Conservation (phyloP, 495 filamentous ascomycete species). For the Aspergillus wentii region DNA sequence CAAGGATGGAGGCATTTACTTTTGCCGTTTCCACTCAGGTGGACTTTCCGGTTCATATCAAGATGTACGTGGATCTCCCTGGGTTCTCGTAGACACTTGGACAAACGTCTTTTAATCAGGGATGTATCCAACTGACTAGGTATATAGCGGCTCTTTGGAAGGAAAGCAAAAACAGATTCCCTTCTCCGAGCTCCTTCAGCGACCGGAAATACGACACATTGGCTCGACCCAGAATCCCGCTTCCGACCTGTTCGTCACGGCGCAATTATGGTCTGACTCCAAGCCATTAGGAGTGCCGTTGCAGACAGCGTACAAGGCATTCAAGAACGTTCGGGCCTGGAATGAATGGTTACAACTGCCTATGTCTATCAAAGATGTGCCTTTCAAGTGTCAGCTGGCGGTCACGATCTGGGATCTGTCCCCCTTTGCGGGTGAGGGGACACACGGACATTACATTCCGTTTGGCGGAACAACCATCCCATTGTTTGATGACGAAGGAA, state of each 20-base stretch:
- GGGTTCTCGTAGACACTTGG: too few relatives aligned
- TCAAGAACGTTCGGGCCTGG: conserved; percentile 78
- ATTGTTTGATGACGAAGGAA: conserved; percentile 87
- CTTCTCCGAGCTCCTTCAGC: conserved; percentile 70
- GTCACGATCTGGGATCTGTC: conserved; percentile 96
- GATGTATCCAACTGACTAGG: conserved; percentile 13
- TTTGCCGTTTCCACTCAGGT: conserved; percentile 84
- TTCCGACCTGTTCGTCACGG: conserved; percentile 89
- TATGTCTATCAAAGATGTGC: conserved; percentile 72
- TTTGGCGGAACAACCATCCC: conserved; percentile 92
- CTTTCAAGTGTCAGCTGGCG: conserved; percentile 75
- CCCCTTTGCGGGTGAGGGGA: conserved; percentile 60
- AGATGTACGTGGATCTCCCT: conserved; percentile 56
- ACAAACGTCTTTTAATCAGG: neutral
- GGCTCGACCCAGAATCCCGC: conserved; percentile 69
- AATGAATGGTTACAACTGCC: conserved; percentile 94
- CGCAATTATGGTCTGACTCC: conserved; percentile 91
- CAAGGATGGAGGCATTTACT: conserved; percentile 83
- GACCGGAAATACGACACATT: conserved; percentile 75
- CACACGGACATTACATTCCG: conserved; percentile 71
- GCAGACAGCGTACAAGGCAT: conserved; percentile 87
- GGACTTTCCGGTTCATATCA: conserved; percentile 72
- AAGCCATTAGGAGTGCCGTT: conserved; percentile 89
- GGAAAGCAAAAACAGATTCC: conserved; percentile 75
- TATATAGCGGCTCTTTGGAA: conserved; percentile 71